Base-by-base conservation (phyloP, 2,329 filamentous ascomycete genomes). In the Colletotrichum spinosum region DNA sequence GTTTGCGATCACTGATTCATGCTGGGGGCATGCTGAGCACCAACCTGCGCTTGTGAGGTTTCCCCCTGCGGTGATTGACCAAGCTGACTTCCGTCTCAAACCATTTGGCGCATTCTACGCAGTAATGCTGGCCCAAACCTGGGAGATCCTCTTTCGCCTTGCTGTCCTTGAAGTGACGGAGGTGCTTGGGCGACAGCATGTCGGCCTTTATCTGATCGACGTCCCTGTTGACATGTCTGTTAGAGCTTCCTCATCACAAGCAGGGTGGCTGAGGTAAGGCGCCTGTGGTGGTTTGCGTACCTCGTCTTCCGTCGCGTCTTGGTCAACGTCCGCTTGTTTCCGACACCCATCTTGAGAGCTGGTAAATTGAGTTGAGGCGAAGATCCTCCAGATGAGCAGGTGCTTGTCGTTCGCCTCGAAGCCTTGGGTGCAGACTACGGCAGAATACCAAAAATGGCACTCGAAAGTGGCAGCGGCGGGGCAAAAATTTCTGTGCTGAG, bases 81-180 rank as follows among this genome's bases (percentile, higher is more conserved):
- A 97, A 82, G 71, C 92, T 97, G 72, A 86, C 78, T 70, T 96
- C 92, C 54, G 89, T 91, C 77, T 98, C 95, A 77, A 97, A 98
- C 91, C 93, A 98, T 81, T 97, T 98, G 68, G 96, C 91, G 78
- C 96, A 99, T 79, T 97, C 92, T 13, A 91, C 84, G 78, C 96
- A 99, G 79, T 97, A 98, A 76, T 90, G 90, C 71, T 88, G 85
- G 34, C 96, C 96, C 53, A 97, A 84, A 0, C 90, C 95, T 3
- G 96, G 96, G 41, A 97, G 85, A 73, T 98, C 96, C 75, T 98
- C 95, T 25, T 86, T 81, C 6, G 91, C 88, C 75, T 97, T 97
- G 48, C 89, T 88, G 54, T 89, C 86, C 75, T 94, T 92, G 83
- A 90, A 94, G 69, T 92, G 88, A 51, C 88, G 81, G 39, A 99